These are phyloP conservation scores for Oehlia diaphana DNA, from an alignment of 192 early-diverging fungal species.

Conservation along the genomic window DNA sequence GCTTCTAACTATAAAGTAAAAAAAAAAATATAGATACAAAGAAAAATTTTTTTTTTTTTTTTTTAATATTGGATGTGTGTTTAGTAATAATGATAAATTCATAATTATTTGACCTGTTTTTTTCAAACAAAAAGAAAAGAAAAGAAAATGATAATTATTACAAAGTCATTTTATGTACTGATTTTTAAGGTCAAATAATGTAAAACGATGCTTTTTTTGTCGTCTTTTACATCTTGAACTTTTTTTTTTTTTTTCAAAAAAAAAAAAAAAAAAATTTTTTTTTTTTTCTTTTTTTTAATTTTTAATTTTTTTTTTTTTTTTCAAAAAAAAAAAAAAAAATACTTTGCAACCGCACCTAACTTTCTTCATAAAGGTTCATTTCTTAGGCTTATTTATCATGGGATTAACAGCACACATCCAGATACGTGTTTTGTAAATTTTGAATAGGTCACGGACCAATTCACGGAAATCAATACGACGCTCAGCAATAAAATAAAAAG, in stretches of 20 bases:
- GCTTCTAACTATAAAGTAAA: conserved; percentile 1
- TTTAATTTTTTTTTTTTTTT: not conserved
- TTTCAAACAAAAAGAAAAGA: not conserved
- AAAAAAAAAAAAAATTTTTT: too few species aligned
- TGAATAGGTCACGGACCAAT: conserved; percentile 93
- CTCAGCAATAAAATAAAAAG: conserved; percentile 94
- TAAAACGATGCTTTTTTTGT: not conserved
- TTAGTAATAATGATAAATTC: too few species aligned
- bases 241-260: too few species aligned
- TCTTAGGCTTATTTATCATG: conserved; percentile 29
- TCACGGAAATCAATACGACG: conserved; percentile 95
- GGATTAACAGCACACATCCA: conserved; percentile 78
- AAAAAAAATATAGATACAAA: conserved; percentile 26
- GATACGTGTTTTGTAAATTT: conserved; percentile 96
- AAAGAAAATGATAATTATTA: not conserved
- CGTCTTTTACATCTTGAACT: too few species aligned
- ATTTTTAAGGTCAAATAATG: not conserved
- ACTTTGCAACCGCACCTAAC: not conserved
- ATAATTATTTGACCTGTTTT: too few species aligned
- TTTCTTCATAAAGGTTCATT: conserved; percentile 15
- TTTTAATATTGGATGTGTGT: too few species aligned
- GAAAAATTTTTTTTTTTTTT: conserved; percentile 2
- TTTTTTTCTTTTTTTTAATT: too few species aligned
- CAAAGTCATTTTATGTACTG: not conserved
- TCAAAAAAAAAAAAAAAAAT: not conserved